A percentile compares a stretch with the other conserved stretches of the same genome.
Evolutionary conservation across 805 yeast genomes (phyloP).

Genomic region (Dipodascopsis uninucleata): DNA sequence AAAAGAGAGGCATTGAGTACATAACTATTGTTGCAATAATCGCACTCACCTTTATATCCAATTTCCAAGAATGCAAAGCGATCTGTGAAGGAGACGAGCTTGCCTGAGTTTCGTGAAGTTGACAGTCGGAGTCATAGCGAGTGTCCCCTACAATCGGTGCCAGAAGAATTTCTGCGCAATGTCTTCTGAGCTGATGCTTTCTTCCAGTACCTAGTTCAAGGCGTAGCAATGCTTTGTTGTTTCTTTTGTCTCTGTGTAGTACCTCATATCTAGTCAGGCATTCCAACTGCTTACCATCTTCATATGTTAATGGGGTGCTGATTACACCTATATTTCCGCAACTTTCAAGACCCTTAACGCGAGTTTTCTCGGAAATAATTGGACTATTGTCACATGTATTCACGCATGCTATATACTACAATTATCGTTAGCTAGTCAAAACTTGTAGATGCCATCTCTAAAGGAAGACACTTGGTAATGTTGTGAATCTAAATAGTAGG

Average conservation of each 20-base stretch:
- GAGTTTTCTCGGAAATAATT: background rate
- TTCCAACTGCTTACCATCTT: background rate
- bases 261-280: slow-evolving; percentile 12
- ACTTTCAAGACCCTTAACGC: no score
- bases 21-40: background rate
- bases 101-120: background rate
- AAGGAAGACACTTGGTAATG: background rate
- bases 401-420: background rate
- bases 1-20: background rate
- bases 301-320: background rate
- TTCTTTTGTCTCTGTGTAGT: background rate
- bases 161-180: slow-evolving; percentile 20
- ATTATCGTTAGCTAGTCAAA: background rate
- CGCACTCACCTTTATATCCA: slow-evolving; percentile 13
- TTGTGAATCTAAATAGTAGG: background rate
- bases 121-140: slow-evolving; percentile 9
- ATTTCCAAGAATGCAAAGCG: slow-evolving; percentile 23
- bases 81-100: slow-evolving; percentile 3
- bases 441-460: no score
- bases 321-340: background rate
- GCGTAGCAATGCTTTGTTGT: slow-evolving; percentile 5
- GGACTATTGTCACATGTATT: background rate
- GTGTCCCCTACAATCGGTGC: slow-evolving; percentile 24
- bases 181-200: slow-evolving; percentile 24
- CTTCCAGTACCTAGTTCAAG: slow-evolving; percentile 23